Base-by-base conservation (phyloP, 2,329 filamentous ascomycete species). In the Cyanodermella asteris region DNA sequence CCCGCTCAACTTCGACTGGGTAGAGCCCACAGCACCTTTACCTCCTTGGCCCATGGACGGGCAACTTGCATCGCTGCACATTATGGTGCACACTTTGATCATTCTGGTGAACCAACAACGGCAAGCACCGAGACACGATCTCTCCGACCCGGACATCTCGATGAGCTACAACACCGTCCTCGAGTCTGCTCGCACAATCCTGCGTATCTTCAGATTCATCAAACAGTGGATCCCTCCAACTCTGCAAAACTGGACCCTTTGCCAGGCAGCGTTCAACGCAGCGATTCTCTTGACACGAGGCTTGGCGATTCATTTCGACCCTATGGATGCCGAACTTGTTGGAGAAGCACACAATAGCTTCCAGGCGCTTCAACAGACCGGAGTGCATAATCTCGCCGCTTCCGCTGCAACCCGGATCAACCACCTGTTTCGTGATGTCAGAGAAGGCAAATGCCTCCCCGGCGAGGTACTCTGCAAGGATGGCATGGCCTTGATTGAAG, bases 251-350 rank as follows among this genome's bases (percentile, higher is more conserved):
- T 59, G 55, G 55, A 52, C 45, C 1, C 47, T 56, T 34, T 47
- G 47, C 18, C 56, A 59, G 30, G 52, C 57, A 38, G 53, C 54
- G 3, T 59, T 59, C 42, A 58, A 57, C 28, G 50, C 53, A 7
- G 50, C 46, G 30, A 57, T 57, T 53, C 53, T 60, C 13, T 36
- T 60, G 5, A 40, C 57, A 2, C 40, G 56, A 2, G 53, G 57
- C 24, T 50, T 50, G 6, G 41, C 55, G 30, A 54, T 58, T 35
- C 47, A 46, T 2, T 42, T 41, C 11, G 43, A 47, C 20, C 35
- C 43, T 11, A 39, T 40, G n/a, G 41, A 47, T 11, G 34, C 51
- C 10, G 40, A 39, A 22, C 44, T 49, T 20, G 46, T 53, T 5
- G 44, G 55, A 30, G 40, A 47, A 23, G 48, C 47, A 4, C 54